Conservation (phyloP, 202 grass and related monocot genomes). For the Setaria viridis region DNA sequence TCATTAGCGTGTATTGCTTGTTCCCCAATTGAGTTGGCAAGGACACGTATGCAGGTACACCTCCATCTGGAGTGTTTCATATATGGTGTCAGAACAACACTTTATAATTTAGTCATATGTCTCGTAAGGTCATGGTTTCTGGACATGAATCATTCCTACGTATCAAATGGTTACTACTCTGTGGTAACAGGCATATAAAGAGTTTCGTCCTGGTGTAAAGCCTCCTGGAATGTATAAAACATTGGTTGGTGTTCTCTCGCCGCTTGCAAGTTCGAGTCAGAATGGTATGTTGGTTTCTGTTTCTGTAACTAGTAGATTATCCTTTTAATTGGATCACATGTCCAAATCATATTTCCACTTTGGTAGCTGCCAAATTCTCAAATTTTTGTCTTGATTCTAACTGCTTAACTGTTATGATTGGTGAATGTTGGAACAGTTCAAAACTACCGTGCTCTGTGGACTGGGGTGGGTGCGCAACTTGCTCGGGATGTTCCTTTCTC, state of each 20-base stretch:
- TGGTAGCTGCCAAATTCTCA: background rate
- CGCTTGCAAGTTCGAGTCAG: slow-evolving; percentile 63
- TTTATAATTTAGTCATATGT: slow-evolving; percentile 17
- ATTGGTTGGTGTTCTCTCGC: slow-evolving; percentile 78
- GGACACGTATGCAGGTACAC: slow-evolving; percentile 92
- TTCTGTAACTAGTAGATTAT: background rate
- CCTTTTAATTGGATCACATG: background rate
- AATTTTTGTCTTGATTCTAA: background rate
- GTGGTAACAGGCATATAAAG: slow-evolving; percentile 80
- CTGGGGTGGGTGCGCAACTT: slow-evolving; percentile 94
- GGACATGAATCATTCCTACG: background rate
- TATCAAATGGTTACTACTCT: slow-evolving; percentile 16
- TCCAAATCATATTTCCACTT: background rate
- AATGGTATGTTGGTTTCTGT: slow-evolving; percentile 62
- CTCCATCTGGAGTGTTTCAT: background rate
- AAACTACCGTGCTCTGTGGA: slow-evolving; percentile 88
- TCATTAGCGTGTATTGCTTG: slow-evolving; percentile 92
- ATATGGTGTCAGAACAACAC: background rate
- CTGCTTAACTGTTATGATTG: background rate
- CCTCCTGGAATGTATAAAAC: slow-evolving; percentile 98
- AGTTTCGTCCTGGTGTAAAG: slow-evolving; percentile 84
- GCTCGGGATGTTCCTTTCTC: slow-evolving; percentile 98
- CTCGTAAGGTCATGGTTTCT: slow-evolving; percentile 3
- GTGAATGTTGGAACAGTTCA: slow-evolving; percentile 63
- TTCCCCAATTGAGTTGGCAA: slow-evolving; percentile 90